Conservation (phyloP, 495 filamentous ascomycete species). For the Jackrogersella multiformis region DNA sequence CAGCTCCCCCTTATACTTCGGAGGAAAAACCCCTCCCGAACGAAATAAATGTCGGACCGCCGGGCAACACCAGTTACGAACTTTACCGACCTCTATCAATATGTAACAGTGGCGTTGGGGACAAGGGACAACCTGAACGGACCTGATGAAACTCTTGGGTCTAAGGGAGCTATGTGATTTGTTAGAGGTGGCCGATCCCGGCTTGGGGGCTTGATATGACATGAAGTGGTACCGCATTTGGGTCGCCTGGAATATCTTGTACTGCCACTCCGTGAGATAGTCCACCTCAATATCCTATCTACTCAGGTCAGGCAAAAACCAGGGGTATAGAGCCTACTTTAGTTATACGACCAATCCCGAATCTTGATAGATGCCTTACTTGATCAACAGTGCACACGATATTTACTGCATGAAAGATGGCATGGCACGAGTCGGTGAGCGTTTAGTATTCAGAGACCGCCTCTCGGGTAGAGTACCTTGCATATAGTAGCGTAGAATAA, state of each 20-base stretch:
- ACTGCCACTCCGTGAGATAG: background rate
- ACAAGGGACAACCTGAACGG: background rate
- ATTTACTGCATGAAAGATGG: slow-evolving; percentile 14
- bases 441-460: background rate
- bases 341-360: background rate
- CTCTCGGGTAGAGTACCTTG: slow-evolving; percentile 13
- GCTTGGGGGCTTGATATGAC: background rate
- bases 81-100: slow-evolving; percentile 23
- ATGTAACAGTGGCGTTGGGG: slow-evolving; percentile 27
- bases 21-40: background rate
- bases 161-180: slow-evolving; percentile 2
- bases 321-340: background rate
- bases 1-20: background rate
- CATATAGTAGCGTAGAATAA: background rate
- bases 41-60: slow-evolving; percentile 9
- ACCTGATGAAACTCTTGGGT: background rate
- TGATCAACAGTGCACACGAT: slow-evolving; percentile 6
- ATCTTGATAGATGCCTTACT: background rate
- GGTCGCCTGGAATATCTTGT: slow-evolving; percentile 4
- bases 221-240: slow-evolving; percentile 25
- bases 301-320: background rate
- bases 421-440: slow-evolving; percentile 9
- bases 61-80: slow-evolving; percentile 2
- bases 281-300: background rate
- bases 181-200: slow-evolving; percentile 5